Evolutionary conservation across 2,329 filamentous ascomycete genomes (phyloP).

Genomic region (Ascochyta fabae): DNA sequence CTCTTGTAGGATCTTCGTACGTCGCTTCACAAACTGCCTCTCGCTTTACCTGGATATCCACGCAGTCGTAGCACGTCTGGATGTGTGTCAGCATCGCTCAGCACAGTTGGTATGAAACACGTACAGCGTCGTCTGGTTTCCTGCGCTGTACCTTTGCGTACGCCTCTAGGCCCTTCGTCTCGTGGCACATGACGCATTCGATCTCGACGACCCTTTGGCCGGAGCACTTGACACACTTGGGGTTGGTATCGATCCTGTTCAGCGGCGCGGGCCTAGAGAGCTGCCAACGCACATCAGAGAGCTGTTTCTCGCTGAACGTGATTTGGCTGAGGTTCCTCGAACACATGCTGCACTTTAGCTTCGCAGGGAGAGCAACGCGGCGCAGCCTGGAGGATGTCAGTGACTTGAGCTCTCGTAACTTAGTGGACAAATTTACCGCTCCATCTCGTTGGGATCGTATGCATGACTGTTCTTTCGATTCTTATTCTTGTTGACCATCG

Average conservation of each 20-base stretch:
- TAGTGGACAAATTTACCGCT: constrained; percentile 9
- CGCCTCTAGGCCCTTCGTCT: constrained; percentile 54
- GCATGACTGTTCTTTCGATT: constrained; percentile 9
- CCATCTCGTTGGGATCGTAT: constrained; percentile 22
- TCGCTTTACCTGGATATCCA: constrained; percentile 31
- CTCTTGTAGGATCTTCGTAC: constrained; percentile 37
- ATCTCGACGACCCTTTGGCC: constrained; percentile 55
- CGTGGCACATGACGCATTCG: constrained; percentile 56
- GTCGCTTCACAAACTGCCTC: constrained; percentile 36
- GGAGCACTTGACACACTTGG: constrained; percentile 55
- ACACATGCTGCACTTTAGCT: constrained; percentile 57
- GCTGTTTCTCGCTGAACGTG: constrained; percentile 57
- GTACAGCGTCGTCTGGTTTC: constrained; percentile 55
- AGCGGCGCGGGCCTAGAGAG: constrained; percentile 10
- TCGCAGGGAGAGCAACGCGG: constrained; percentile 29
- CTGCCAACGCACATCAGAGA: constrained; percentile 42
- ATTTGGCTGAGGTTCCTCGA: constrained; percentile 46
- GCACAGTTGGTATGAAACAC: constrained; percentile 21
- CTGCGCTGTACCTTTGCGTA: constrained; percentile 59
- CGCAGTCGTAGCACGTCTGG: constrained; percentile 43
- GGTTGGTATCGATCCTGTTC: constrained; percentile 18
- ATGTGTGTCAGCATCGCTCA: constrained; percentile 12
- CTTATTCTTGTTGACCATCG: not conserved
- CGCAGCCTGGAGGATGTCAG: constrained; percentile 23
- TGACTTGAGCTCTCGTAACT: not conserved